Base-by-base conservation (phyloP, 2,329 filamentous ascomycete genomes). In the Nannizzia gypsea region DNA sequence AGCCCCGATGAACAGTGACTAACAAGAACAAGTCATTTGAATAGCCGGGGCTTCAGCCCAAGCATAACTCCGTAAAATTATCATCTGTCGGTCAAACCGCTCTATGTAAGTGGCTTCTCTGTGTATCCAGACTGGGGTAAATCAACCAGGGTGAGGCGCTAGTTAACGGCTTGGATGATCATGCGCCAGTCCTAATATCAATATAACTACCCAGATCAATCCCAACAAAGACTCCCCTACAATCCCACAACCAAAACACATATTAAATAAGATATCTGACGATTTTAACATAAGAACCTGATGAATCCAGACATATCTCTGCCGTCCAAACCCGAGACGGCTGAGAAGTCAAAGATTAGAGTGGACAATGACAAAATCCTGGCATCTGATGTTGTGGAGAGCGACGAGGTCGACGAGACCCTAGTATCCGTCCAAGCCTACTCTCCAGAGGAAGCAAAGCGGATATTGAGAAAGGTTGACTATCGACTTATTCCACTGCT, bases 401-500 rank as follows among this genome's bases (percentile, higher is more conserved):
- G 36, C 1, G 57, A 59, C 11, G 61, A 62, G 28, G 31, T 60
- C 8, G 59, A 62, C 6, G 60, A 60, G 22, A 42, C 50, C 26
- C 60, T 36, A 4, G 42, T 28, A 36, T 57, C 58, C 20, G 55
- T 62, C 20, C 61, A 64, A 26, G 17, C 60, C 17, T 63, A 59
- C 36, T 57, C 58, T 6, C n/a, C 60, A 11, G 61, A 63, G 17
- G 61, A 64, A 38, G 48, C 60, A 1, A 64, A 50, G 38, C 28
- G 62, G 60, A 69, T 75, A 15, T 61, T 75, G 20, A 62, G 73
- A 42, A 76, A 74, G 58, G 71, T 76, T 50, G 74, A 76, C 57
- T 56, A 70, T 34, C 70, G 73, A 56, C 71, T 76, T 55, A 64
- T 76, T 50, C 74, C 74, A 1, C 68, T 75, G n/a, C 69, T 74